phyloP scores from a whole-genome alignment of 805 yeast genomes.

The Tetrapisispora arboricola region DNA sequence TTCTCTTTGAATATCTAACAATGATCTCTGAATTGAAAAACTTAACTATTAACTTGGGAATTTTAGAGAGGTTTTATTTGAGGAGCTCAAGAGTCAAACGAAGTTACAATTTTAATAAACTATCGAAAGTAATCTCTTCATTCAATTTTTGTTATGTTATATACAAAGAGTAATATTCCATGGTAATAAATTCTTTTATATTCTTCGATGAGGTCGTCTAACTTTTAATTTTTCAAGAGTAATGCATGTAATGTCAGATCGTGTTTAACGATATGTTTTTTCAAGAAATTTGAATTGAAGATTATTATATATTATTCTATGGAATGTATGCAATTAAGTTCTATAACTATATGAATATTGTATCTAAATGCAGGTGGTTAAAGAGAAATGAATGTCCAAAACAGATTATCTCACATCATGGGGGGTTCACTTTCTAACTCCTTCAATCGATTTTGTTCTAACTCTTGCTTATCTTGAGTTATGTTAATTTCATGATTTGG shows the following conservation, averaged over 20 bases:
- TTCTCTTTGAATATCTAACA: neutral
- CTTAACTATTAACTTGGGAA: too few relatives aligned
- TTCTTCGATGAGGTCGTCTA: neutral
- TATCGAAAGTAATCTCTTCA: too few relatives aligned
- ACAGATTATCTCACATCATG: neutral
- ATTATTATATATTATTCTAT: too few relatives aligned
- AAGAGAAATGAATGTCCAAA: neutral
- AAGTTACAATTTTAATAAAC: too few relatives aligned
- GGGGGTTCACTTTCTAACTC: conserved; percentile 37
- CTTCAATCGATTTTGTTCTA: conserved; percentile 30
- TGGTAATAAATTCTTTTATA: too few relatives aligned
- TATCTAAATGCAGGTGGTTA: neutral
- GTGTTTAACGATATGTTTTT: neutral
- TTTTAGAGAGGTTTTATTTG: too few relatives aligned
- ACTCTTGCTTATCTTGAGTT: conserved; percentile 31
- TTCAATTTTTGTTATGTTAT: too few relatives aligned
- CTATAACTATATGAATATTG: neutral
- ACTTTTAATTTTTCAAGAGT: too few relatives aligned
- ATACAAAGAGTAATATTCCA: too few relatives aligned
- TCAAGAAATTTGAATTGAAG: neutral
- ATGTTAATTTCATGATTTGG: conserved; percentile 8
- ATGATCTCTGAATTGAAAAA: too few relatives aligned
- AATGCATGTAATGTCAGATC: too few relatives aligned
- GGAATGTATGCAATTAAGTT: neutral
- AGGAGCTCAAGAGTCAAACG: too few relatives aligned